Evolutionary conservation across 2,329 filamentous ascomycete genomes (phyloP).

Genomic region (Pseudocercospora macadamiae): DNA sequence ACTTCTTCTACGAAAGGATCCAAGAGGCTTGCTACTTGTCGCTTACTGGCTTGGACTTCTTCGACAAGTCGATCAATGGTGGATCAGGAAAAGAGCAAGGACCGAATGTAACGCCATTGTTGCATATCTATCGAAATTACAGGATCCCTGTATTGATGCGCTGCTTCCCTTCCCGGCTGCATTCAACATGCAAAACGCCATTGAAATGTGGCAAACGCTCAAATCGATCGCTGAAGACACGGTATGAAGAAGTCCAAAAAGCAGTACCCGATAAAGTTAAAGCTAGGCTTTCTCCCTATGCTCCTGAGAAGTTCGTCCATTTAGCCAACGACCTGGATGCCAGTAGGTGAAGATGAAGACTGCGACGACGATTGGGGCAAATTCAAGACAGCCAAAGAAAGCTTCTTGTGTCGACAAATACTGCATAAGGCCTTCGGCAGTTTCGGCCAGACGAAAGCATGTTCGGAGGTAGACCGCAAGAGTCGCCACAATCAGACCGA

Average conservation of each 20-base stretch:
- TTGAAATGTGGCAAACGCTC: conserved; percentile 10
- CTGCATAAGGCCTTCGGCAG: conserved; percentile 52
- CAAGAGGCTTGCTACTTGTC: conserved; percentile 21
- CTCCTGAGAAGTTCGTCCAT: neutral
- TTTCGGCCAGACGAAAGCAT: conserved; percentile 59
- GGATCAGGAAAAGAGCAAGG: conserved; percentile 23
- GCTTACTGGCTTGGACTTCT: conserved; percentile 28
- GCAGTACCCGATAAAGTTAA: too few relatives aligned
- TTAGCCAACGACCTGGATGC: conserved; percentile 48
- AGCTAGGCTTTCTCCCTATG: neutral
- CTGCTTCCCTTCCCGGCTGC: conserved; percentile 26
- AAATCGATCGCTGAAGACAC: neutral
- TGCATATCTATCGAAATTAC: conserved; percentile 11
- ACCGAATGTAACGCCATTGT: conserved; percentile 24
- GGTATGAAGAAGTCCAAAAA: neutral
- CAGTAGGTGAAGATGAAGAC: conserved; percentile 50
- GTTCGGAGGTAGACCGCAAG: conserved; percentile 58
- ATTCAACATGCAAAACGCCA: conserved; percentile 10
- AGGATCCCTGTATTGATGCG: conserved; percentile 15
- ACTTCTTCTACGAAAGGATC: conserved; percentile 22
- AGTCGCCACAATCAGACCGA: conserved; percentile 49
- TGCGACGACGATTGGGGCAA: conserved; percentile 57
- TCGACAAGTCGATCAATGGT: conserved; percentile 28
- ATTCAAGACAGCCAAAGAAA: conserved; percentile 59
- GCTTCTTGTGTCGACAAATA: conserved; percentile 54